A percentile compares a stretch with the other conserved stretches of the same genome.
These are phyloP conservation scores for Jackrogersella multiformis DNA, from an alignment of 495 filamentous ascomycete species.

Conservation along the genomic window DNA sequence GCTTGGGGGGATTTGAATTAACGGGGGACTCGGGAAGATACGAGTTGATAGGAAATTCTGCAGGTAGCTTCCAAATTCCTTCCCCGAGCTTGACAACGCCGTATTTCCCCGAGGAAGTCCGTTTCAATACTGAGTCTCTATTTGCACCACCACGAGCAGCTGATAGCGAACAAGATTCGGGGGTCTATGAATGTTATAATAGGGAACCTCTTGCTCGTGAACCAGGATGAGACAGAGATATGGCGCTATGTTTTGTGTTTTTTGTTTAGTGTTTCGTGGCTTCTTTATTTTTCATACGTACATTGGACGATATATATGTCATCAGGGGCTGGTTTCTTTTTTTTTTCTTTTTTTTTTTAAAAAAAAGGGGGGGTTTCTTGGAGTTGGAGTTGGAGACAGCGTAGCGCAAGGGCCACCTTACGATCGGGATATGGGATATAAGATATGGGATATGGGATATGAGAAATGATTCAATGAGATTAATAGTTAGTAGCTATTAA, in stretches of 20 bases:
- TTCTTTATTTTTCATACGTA: too few species aligned
- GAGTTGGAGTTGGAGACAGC: constrained; percentile 1
- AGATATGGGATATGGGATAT: too few species aligned
- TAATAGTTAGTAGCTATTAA: background rate
- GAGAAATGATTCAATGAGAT: background rate
- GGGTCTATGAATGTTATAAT: background rate
- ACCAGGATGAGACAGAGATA: background rate
- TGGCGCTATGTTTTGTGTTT: too few species aligned
- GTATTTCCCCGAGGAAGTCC: constrained; percentile 5
- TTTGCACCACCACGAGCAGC: background rate
- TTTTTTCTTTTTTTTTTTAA: too few species aligned
- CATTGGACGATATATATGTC: too few species aligned
- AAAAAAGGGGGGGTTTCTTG: too few species aligned
- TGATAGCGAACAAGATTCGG: background rate
- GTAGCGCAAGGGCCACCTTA: too few species aligned
- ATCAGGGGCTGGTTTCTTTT: too few species aligned
- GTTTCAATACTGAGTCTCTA: constrained; percentile 7
- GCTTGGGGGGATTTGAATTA: background rate
- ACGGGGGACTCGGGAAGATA: constrained; percentile 1
- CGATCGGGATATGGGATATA: too few species aligned
- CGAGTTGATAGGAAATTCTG: constrained; percentile 14
- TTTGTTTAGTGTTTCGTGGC: too few species aligned
- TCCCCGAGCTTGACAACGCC: constrained; percentile 16
- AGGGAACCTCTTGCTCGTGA: background rate
- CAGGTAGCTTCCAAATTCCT: constrained; percentile 11